Evolutionary conservation across 2,329 filamentous ascomycete species (phyloP), one percentile per base, ranked within the genome.

Genomic region (Fusarium nisikadoi): DNA sequence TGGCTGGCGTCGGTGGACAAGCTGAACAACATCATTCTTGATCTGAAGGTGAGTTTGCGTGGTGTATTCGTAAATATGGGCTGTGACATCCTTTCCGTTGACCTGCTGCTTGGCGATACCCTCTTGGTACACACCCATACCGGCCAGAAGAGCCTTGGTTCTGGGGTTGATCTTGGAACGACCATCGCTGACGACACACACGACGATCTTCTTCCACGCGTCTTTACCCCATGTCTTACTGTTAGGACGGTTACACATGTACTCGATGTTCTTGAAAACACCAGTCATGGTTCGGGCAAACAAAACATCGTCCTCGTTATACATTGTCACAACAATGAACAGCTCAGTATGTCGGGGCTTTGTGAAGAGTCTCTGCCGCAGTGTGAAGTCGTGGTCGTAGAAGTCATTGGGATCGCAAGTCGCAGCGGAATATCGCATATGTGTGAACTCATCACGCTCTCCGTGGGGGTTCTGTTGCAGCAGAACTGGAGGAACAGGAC

Each of bases 151-250:
- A 38, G 95, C 94, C 78, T 93, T 91, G 6, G 96, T 99, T 72
- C 96, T 87, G 4, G 93, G 90, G 81, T 98, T 98, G 85, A 99
- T 99, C 86, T 98, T 98, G 68, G 92, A 93, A 89, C 96, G 94
- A 67, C 96, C 96, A 78, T 99, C 96, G 77, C 94, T 98, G 73
- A 99, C 96, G 47, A 99, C 91, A 81, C 95, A 98, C 16, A 99
- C 96, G 14, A 99, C 96, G 77, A 99, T 98, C 86, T 99, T 99
- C 86, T 99, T 98, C 96, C 96, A 99, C 8, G 95, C 95, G 77
- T 97, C 94, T 81, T 97, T 96, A 74, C 96, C 96, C 96, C 96
- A 99, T 2, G 95, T 98, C 84, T 97, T 97, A 83, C 94, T 97
- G 80, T 93, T 94, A 49, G 92, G 94, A 54, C 95, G 90, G 68